A percentile compares a stretch with the other conserved stretches of the same genome.
Evolutionary conservation across 2,329 filamentous ascomycete genomes (phyloP).

Genomic region (Pyrenochaeta sp.): DNA sequence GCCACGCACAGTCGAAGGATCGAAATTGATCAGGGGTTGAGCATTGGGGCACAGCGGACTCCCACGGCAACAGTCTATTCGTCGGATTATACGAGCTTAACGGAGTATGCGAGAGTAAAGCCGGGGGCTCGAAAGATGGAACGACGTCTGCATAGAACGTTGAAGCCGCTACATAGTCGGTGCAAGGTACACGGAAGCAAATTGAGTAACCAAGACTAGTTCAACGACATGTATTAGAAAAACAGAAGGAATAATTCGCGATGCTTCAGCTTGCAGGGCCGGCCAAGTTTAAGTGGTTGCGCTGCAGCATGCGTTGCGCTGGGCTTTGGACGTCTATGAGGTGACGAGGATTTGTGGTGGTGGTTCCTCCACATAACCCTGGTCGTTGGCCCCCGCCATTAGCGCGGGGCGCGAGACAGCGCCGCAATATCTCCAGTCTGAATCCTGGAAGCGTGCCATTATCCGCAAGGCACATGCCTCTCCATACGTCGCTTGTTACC

Average conservation of each 20-base stretch:
- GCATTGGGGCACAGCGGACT: no score
- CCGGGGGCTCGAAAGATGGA: not conserved
- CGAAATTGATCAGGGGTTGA: not conserved
- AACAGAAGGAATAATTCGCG: conserved; percentile 6
- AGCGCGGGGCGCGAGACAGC: conserved; percentile 13
- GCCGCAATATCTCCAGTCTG: conserved; percentile 3
- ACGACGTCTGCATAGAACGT: not conserved
- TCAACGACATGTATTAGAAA: not conserved
- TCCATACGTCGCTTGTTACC: not conserved
- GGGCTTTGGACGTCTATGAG: conserved; percentile 4
- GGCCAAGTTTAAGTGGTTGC: conserved; percentile 12
- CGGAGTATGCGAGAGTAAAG: not conserved
- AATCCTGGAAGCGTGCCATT: not conserved
- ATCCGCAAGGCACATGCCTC: not conserved
- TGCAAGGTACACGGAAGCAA: not conserved
- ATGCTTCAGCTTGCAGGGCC: conserved; percentile 17
- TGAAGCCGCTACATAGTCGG: conserved; percentile 7
- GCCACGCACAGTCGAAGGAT: conserved; percentile 3
- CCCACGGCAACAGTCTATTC: no score
- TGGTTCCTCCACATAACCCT: not conserved
- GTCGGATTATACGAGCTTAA: no score
- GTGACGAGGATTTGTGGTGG: conserved; percentile 12
- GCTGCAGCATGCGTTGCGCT: conserved; percentile 19
- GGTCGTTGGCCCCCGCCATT: conserved; percentile 13
- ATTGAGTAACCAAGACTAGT: conserved; percentile 1